Conservation (phyloP, 768 basidiomycete species). For the Tricholoma saponaceum region DNA sequence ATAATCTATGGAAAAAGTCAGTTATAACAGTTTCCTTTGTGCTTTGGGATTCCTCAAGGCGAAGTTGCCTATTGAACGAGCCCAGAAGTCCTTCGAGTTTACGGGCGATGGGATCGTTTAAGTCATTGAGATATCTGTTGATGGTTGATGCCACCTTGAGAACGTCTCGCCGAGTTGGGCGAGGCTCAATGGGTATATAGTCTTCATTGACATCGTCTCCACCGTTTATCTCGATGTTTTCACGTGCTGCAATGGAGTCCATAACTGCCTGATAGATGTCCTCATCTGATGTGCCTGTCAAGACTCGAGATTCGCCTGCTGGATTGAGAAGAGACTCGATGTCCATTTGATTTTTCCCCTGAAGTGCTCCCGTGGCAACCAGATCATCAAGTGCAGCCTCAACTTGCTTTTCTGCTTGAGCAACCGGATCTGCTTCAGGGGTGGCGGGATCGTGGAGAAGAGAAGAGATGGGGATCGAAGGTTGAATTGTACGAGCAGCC, state of each 20-base stretch:
- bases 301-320: slow-evolving; percentile 7
- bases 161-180: background rate
- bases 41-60: background rate
- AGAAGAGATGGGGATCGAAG: slow-evolving; percentile 17
- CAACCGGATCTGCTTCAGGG: slow-evolving; percentile 1
- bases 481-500: background rate
- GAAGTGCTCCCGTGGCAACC: background rate
- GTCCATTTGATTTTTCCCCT: background rate
- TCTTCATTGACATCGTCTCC: slow-evolving; percentile 7
- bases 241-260: too few species aligned
- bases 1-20: background rate
- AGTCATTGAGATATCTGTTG: background rate
- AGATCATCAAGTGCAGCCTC: background rate
- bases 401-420: slow-evolving; percentile 8
- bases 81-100: background rate
- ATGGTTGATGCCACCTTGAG: background rate
- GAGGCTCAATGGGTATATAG: background rate
- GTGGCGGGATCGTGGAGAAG: slow-evolving; percentile 2
- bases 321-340: background rate
- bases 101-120: background rate
- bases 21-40: background rate
- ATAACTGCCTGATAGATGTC: too few species aligned
- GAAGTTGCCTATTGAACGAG: background rate
- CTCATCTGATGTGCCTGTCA: slow-evolving; percentile 10
- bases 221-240: slow-evolving; percentile 5